Evolutionary conservation across 495 filamentous ascomycete genomes (phyloP).

Genomic region (Acidiella bohemica): DNA sequence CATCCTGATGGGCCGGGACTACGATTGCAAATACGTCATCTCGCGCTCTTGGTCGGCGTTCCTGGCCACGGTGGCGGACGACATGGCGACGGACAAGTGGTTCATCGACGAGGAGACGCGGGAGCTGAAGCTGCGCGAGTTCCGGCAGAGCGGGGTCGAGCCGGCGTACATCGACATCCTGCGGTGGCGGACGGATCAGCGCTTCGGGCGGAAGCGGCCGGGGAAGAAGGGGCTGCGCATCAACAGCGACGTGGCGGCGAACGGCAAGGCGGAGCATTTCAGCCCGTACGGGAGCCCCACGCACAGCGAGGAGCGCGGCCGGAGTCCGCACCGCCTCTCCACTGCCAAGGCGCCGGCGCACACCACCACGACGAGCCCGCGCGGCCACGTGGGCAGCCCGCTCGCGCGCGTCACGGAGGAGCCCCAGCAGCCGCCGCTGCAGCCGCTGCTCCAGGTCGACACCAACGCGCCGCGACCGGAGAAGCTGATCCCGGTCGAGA

Average conservation of each 20-base stretch:
- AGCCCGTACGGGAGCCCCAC: constrained; percentile 29
- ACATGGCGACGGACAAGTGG: constrained; percentile 73
- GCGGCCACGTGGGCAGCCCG: constrained; percentile 28
- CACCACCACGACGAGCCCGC: constrained; percentile 26
- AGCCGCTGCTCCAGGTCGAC: constrained; percentile 22
- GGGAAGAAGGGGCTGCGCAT: constrained; percentile 22
- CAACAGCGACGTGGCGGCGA: constrained; percentile 25
- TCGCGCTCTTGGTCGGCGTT: constrained; percentile 86
- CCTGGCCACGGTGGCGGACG: constrained; percentile 75
- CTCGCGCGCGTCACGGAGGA: constrained; percentile 32
- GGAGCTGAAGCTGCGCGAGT: constrained; percentile 84
- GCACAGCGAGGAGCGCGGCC: constrained; percentile 25
- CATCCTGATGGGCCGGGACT: constrained; percentile 92
- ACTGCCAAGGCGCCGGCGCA: constrained; percentile 21
- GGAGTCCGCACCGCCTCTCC: constrained; percentile 27
- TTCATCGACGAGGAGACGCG: constrained; percentile 81
- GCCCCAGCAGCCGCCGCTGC: constrained; percentile 18
- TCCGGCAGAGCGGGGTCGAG: constrained; percentile 74
- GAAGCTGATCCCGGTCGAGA: constrained; percentile 7
- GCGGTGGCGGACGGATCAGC: constrained; percentile 87
- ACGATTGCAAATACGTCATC: constrained; percentile 95
- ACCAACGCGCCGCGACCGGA: constrained; percentile 1
- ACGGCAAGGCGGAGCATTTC: no score
- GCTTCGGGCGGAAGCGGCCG: constrained; percentile 51
- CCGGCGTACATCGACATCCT: constrained; percentile 92